Evolutionary conservation across 2,329 filamentous ascomycete species (phyloP).

Genomic region (Paraphaeosphaeria minitans): DNA sequence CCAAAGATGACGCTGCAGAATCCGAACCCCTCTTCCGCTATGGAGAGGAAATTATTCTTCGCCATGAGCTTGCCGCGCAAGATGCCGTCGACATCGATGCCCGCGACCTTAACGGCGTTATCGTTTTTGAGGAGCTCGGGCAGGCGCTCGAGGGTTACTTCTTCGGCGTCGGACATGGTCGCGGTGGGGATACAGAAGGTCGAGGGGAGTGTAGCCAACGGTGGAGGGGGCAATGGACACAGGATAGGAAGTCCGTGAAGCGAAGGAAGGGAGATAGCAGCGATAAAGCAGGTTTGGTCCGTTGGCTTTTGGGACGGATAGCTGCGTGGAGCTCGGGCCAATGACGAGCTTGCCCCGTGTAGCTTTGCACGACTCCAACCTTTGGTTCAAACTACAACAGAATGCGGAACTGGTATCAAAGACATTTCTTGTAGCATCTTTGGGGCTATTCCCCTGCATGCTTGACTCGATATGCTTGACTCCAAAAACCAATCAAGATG

Average conservation of each 20-base stretch:
- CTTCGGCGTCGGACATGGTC: conserved; percentile 29
- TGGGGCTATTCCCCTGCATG: background rate
- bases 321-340: conserved; percentile 35
- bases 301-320: conserved; percentile 3
- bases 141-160: conserved; percentile 68
- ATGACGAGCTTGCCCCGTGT: conserved; percentile 25
- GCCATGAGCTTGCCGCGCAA: conserved; percentile 89
- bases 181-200: background rate
- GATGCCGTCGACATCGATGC: conserved; percentile 84
- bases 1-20: conserved; percentile 95
- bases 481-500: background rate
- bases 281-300: conserved; percentile 6
- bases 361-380: background rate
- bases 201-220: background rate
- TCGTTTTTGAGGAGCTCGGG: conserved; percentile 72
- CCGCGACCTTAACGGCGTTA: conserved; percentile 82
- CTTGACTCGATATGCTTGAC: background rate
- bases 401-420: background rate
- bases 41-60: conserved; percentile 88
- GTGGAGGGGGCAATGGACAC: background rate
- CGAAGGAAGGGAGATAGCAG: conserved; percentile 5
- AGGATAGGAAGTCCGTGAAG: background rate
- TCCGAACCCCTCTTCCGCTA: conserved; percentile 81
- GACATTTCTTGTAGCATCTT: background rate
- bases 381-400: background rate